Conservation (phyloP, 2,329 filamentous ascomycete species). For the Fonsecaea pugnacius region DNA sequence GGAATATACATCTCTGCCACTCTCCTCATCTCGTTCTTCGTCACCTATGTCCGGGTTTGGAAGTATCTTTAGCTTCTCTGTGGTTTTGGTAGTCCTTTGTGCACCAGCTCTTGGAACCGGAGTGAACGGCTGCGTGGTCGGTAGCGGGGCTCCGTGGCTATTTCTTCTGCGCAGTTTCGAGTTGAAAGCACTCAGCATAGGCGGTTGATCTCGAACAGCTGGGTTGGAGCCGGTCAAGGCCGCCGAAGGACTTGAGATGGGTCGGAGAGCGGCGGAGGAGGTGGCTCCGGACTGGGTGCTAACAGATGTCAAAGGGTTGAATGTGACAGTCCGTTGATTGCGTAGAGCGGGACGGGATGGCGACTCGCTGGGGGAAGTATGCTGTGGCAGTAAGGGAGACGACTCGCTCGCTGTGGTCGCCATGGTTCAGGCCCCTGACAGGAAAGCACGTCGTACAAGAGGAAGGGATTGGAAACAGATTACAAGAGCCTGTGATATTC, state of each 20-base stretch:
- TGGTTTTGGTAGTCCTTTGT: conserved; percentile 91
- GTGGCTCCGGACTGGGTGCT: conserved; percentile 50
- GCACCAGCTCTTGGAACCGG: conserved; percentile 77
- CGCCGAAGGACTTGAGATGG: conserved; percentile 47
- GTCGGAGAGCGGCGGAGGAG: conserved; percentile 48
- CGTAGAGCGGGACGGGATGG: conserved; percentile 41
- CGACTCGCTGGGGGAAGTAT: conserved; percentile 38
- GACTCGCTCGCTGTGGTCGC: conserved; percentile 46
- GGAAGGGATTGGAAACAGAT: neutral
- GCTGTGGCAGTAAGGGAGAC: conserved; percentile 48
- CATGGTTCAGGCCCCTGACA: conserved; percentile 25
- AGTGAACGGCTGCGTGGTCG: conserved; percentile 49
- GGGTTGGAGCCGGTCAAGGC: conserved; percentile 40
- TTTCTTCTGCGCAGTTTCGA: conserved; percentile 85
- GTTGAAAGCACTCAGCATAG: conserved; percentile 79
- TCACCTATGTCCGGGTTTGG: conserved; percentile 84
- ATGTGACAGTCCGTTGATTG: conserved; percentile 52
- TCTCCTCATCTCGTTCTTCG: conserved; percentile 81
- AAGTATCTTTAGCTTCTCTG: conserved; percentile 95
- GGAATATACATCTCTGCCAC: conserved; percentile 92
- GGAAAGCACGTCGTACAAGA: conserved; percentile 4
- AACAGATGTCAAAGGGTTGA: conserved; percentile 53
- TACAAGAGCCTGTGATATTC: neutral
- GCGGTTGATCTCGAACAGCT: conserved; percentile 48
- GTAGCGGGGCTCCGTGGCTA: conserved; percentile 69